These are phyloP conservation scores for Cynara cardunculus DNA, from an alignment of 129 eudicot species.

Conservation along the genomic window DNA sequence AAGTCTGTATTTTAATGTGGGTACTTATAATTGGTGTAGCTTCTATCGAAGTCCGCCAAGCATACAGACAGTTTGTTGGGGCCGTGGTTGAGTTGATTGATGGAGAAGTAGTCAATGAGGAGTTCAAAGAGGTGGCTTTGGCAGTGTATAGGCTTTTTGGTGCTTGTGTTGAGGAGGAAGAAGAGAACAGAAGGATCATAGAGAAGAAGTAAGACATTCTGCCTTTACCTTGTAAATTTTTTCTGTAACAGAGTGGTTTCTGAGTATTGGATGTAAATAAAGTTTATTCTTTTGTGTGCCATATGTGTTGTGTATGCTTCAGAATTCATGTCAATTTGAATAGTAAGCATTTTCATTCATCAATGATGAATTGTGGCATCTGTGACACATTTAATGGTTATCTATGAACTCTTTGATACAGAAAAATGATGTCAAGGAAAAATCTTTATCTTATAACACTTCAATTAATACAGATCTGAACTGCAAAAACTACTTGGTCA, in stretches of 20 bases:
- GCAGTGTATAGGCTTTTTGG: conserved; percentile 57
- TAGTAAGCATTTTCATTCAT: not conserved
- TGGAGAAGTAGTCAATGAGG: conserved; percentile 69
- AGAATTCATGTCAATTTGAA: not conserved
- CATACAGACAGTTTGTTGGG: conserved; percentile 68
- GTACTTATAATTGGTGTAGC: conserved; percentile 46
- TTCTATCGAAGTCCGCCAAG: conserved; percentile 76
- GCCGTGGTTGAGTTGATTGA: conserved; percentile 81
- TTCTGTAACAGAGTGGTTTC: not conserved
- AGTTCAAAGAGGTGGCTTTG: conserved; percentile 74
- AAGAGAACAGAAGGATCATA: conserved; percentile 33
- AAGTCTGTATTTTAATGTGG: conserved; percentile 1
- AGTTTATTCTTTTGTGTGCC: not conserved
- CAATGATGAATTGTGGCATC: not conserved
- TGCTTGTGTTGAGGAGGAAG: conserved; percentile 37
- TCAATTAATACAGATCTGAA: conserved; percentile 60
- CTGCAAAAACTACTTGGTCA: conserved; percentile 80
- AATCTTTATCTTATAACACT: not conserved
- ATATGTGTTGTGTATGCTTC: not conserved
- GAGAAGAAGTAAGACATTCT: conserved; percentile 57
- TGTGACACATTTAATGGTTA: not conserved
- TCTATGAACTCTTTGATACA: not conserved
- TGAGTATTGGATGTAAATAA: not conserved
- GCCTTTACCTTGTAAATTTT: not conserved
- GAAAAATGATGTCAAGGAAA: not conserved